A percentile compares a stretch with the other conserved stretches of the same genome.
phyloP scores from a whole-genome alignment of 2,329 filamentous ascomycete genomes.

The Talaromyces sp. region DNA sequence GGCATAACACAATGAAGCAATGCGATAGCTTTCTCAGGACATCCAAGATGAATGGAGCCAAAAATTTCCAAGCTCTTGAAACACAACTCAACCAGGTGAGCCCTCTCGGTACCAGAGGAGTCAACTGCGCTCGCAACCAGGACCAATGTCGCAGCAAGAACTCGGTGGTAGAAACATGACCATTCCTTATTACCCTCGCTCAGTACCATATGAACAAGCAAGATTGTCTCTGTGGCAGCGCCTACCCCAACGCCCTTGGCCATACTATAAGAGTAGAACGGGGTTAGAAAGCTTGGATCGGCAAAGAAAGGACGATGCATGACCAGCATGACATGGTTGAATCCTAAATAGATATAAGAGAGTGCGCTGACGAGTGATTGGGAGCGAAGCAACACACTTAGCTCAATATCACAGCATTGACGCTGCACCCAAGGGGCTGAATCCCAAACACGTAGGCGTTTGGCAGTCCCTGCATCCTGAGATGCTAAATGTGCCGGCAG shows the following conservation, averaged over 20 bases:
- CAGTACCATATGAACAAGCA: background rate
- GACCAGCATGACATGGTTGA: conserved; percentile 14
- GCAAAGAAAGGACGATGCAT: too few species aligned
- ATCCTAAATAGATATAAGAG: conserved; percentile 2
- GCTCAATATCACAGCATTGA: conserved; percentile 10
- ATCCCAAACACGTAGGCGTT: too few species aligned
- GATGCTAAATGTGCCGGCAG: conserved; percentile 9
- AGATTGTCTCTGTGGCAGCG: background rate
- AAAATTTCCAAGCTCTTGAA: too few species aligned
- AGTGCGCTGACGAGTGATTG: background rate
- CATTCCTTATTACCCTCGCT: background rate
- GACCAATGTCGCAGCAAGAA: background rate
- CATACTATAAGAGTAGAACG: background rate
- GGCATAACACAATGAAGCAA: too few species aligned
- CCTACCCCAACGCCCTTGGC: background rate
- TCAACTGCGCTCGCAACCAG: too few species aligned
- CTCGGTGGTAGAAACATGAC: background rate
- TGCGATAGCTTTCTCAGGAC: too few species aligned
- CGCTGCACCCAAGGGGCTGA: conserved; percentile 8
- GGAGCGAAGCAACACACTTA: background rate
- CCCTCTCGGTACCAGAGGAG: too few species aligned
- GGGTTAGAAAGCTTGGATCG: too few species aligned
- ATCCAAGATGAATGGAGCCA: too few species aligned
- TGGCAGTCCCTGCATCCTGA: background rate
- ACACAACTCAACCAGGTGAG: too few species aligned